Evolutionary conservation across 208 protist genomes (phyloP).

Genomic region (Leptomonas pyrrhocoris): DNA sequence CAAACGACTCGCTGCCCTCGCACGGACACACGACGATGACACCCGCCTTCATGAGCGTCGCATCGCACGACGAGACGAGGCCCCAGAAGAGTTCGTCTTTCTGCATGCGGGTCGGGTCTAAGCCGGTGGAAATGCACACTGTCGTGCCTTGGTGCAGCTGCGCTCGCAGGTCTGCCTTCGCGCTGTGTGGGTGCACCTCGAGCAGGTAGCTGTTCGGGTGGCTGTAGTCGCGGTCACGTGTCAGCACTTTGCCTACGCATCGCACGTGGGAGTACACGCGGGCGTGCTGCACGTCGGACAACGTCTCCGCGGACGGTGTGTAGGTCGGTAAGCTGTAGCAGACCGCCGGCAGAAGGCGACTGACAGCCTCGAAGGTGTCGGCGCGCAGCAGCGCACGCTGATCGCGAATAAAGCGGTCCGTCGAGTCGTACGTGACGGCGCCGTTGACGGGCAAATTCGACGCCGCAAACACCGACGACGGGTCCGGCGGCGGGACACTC

Average conservation of each 20-base stretch:
- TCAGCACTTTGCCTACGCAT: slow-evolving; percentile 75
- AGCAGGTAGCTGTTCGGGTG: slow-evolving; percentile 77
- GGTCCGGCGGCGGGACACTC: slow-evolving; percentile 52
- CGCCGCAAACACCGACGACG: slow-evolving; percentile 63
- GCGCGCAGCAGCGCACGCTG: slow-evolving; percentile 84
- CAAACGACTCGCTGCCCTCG: slow-evolving; percentile 55
- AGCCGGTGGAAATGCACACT: slow-evolving; percentile 81
- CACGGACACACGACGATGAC: slow-evolving; percentile 78
- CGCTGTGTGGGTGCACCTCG: slow-evolving; percentile 63
- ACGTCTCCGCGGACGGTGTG: slow-evolving; percentile 55
- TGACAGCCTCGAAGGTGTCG: slow-evolving; percentile 84
- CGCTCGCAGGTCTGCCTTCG: slow-evolving; percentile 44
- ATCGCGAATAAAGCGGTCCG: slow-evolving; percentile 69
- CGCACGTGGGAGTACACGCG: slow-evolving; percentile 63
- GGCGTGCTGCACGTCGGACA: slow-evolving; percentile 73
- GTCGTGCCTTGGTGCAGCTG: slow-evolving; percentile 74
- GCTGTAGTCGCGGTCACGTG: slow-evolving; percentile 74
- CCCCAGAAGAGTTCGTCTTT: slow-evolving; percentile 85
- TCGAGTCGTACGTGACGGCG: slow-evolving; percentile 36
- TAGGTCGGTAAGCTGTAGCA: slow-evolving; percentile 72
- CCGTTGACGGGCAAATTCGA: slow-evolving; percentile 78
- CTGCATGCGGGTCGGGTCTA: slow-evolving; percentile 48
- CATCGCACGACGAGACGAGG: slow-evolving; percentile 72
- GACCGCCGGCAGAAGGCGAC: slow-evolving; percentile 62
- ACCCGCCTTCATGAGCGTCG: slow-evolving; percentile 44